These are phyloP conservation scores for Colletotrichum sp. DNA, from an alignment of 2,329 filamentous ascomycete species.

Conservation along the genomic window DNA sequence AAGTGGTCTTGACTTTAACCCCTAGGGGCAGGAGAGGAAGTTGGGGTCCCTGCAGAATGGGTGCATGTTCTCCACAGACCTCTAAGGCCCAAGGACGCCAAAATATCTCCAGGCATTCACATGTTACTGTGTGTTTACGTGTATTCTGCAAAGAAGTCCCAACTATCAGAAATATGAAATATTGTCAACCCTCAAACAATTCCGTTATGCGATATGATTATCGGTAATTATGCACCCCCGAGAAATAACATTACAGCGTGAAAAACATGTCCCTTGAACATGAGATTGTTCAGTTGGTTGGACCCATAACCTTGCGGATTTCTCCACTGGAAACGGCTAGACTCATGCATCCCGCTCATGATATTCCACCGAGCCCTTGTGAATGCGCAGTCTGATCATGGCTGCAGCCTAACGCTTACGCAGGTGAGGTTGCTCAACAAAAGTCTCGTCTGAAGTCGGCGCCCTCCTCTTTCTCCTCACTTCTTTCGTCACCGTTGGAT, in stretches of 20 bases:
- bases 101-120: background rate
- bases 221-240: background rate
- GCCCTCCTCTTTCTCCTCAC: background rate
- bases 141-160: background rate
- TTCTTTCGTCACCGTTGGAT: background rate
- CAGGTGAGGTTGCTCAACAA: background rate
- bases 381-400: background rate
- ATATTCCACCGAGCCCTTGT: background rate
- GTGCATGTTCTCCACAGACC: background rate
- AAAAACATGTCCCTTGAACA: background rate
- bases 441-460: background rate
- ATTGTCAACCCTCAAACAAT: fast-evolving
- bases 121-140: background rate
- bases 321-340: background rate
- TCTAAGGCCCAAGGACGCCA: background rate
- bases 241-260: background rate
- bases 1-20: background rate
- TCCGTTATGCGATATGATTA: background rate
- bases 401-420: background rate
- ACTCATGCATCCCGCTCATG: background rate
- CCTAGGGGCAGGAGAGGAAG: background rate
- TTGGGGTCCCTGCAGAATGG: background rate
- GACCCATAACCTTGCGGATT: background rate
- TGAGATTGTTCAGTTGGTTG: background rate
- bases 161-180: background rate